A percentile compares a stretch with the other conserved stretches of the same genome.
Conservation (phyloP, 129 eudicot genomes). For the Rutidosis leptorrhynchoides region DNA sequence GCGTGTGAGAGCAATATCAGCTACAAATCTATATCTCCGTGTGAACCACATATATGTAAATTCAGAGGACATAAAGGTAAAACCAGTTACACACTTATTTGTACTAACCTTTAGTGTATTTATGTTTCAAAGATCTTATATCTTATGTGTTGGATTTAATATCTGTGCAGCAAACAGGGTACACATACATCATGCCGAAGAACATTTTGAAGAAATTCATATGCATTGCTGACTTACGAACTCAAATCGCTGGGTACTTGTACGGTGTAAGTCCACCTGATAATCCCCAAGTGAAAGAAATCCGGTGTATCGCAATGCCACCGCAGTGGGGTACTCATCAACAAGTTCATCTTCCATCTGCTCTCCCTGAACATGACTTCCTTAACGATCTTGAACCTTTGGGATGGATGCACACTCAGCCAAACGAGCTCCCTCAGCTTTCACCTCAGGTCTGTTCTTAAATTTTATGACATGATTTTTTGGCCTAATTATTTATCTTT, state of each 20-base stretch:
- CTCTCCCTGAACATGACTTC: conserved; percentile 98
- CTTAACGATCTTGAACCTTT: conserved; percentile 88
- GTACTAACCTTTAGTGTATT: neutral
- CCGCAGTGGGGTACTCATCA: conserved; percentile 99
- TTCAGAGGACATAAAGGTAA: conserved; percentile 98
- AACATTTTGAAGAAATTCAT: conserved; percentile 95
- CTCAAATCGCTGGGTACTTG: conserved; percentile 89
- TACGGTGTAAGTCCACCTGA: conserved; percentile 98
- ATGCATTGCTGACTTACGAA: conserved; percentile 84
- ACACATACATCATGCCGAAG: conserved; percentile 93
- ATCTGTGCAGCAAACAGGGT: conserved; percentile 82
- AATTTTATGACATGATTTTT: neutral
- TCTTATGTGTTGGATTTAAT: neutral
- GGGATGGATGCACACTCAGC: conserved; percentile 99
- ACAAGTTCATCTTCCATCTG: conserved; percentile 90
- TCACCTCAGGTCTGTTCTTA: conserved; percentile 75
- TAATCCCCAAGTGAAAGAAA: conserved; percentile 98
- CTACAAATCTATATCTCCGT: conserved; percentile 90
- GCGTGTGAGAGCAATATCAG: conserved; percentile 99
- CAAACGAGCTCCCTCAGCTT: conserved; percentile 95
- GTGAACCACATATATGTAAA: conserved; percentile 95
- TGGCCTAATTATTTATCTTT: neutral
- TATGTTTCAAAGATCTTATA: neutral
- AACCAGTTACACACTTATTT: neutral
- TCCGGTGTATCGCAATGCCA: conserved; percentile 92